Base-by-base conservation (phyloP, 805 yeast species). In the Peterozyma toletana region DNA sequence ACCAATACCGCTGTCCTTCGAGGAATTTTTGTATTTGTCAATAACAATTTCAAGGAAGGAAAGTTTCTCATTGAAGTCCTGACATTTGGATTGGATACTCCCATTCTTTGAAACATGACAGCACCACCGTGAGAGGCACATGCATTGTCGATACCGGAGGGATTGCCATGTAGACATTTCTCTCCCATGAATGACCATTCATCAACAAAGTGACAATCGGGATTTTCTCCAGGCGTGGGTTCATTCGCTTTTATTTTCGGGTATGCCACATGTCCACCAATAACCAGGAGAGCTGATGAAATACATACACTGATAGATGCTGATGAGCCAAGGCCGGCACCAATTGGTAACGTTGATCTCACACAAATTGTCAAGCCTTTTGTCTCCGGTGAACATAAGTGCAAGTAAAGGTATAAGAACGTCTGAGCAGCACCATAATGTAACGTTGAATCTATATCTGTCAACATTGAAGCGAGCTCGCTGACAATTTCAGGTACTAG, bases 71-170 rank as follows among this genome's bases (percentile, higher is more conserved):
- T 80, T 15, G 80, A 71, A 9, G 83, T 77, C 48, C 88, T 66
- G n/a, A 74, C 74, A 42, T 82, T 74, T 16, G 86, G 85, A 42
- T 71, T 53, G 2, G 83, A 73, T 11, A 11, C 33, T 43, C 67
- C 64, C 67, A 59, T 67, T 55, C 95, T 76, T 63, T 85, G 91
- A 64, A 81, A 91, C 78, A 83, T 70, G 1, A 93, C 96, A 0
- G 98, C 98, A 39, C 97, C 97, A 17, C 99, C 99, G 52, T 81
- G 82, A 0, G 96, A 85, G 2, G 98, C 95, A 40, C 91, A 97
- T 0, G 96, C 89, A 57, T 93, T 93, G 60, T 93, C 99, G 42
- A 93, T 88, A 11, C 99, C 99, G 15, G 95, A 83, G 9, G 99
- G 99, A 53, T 86, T 89, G 1, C 98, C 98, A 58, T 91, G 98